Conservation (phyloP, 2,329 filamentous ascomycete species). For the Aspergillus nomiae region DNA sequence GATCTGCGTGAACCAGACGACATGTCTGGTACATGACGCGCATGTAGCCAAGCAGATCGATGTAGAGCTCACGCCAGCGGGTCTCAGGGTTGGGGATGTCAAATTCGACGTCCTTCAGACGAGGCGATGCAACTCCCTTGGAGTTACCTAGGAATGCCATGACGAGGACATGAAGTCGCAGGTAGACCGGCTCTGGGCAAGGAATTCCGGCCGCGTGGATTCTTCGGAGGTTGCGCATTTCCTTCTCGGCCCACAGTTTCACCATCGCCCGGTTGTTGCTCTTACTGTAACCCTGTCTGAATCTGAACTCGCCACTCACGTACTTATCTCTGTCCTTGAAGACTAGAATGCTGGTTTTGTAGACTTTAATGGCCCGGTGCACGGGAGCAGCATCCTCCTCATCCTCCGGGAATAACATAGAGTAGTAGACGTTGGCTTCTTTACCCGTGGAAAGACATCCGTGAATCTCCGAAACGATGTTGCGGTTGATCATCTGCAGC, state of each 20-base stretch:
- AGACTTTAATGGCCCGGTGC: slow-evolving; percentile 94
- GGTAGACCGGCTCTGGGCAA: slow-evolving; percentile 82
- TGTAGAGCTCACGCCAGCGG: slow-evolving; percentile 77
- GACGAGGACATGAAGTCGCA: slow-evolving; percentile 91
- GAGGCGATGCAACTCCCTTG: slow-evolving; percentile 83
- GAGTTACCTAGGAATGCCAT: slow-evolving; percentile 91
- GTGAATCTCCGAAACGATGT: slow-evolving; percentile 86
- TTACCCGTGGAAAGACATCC: slow-evolving; percentile 96
- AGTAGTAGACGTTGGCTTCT: slow-evolving; percentile 97
- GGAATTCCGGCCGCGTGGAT: slow-evolving; percentile 83
- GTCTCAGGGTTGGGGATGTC: slow-evolving; percentile 66
- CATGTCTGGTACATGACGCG: slow-evolving; percentile 90
- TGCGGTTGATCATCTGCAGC: slow-evolving; percentile 91
- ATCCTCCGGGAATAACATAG: slow-evolving; percentile 62
- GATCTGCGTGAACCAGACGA: slow-evolving; percentile 87
- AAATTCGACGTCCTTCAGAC: slow-evolving; percentile 83
- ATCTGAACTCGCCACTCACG: slow-evolving; percentile 90
- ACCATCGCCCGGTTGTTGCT: slow-evolving; percentile 96
- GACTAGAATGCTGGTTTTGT: slow-evolving; percentile 96
- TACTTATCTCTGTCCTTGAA: slow-evolving; percentile 98
- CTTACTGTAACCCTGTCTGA: slow-evolving; percentile 89
- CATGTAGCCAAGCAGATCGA: slow-evolving; percentile 86
- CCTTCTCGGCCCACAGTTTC: slow-evolving; percentile 98
- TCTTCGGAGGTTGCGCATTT: slow-evolving; percentile 88
- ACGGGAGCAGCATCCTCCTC: slow-evolving; percentile 51